phyloP scores from a whole-genome alignment of 345 rosid species.

The Sisymbrium altissimum region DNA sequence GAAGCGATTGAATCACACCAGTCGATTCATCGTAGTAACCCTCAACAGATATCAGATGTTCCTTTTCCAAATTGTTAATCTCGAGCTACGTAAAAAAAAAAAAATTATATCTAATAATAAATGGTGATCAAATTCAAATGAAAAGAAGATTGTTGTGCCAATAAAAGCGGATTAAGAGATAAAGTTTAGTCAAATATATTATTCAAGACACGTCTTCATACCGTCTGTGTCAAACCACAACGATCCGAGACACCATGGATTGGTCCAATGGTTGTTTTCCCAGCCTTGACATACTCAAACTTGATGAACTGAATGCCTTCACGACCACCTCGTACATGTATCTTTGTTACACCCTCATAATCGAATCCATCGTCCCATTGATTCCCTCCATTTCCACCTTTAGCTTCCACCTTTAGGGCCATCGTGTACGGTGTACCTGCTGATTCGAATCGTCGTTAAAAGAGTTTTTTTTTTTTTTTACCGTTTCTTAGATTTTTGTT shows the following conservation, averaged over 20 bases:
- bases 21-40: conserved; percentile 2
- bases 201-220: not conserved
- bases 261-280: not conserved
- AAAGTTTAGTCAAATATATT: too few relatives aligned
- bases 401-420: not conserved
- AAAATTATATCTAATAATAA: too few relatives aligned
- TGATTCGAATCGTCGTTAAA: too few relatives aligned
- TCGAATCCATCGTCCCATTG: conserved; percentile 20
- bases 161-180: too few relatives aligned
- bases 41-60: not conserved
- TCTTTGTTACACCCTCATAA: not conserved
- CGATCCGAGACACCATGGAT: conserved; percentile 3
- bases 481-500: too few relatives aligned
- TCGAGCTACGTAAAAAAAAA: not conserved
- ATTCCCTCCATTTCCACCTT: conserved; percentile 27
- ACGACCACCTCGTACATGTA: not conserved
- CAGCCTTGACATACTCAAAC: conserved; percentile 1
- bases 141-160: too few relatives aligned
- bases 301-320: not conserved
- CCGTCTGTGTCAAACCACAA: conserved; percentile 3
- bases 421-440: too few relatives aligned
- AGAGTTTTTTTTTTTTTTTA: too few relatives aligned
- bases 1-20: not conserved
- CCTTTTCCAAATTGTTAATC: not conserved
- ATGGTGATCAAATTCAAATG: too few relatives aligned